phyloP scores from a whole-genome alignment of 768 basidiomycete genomes.

The Mycena venus region DNA sequence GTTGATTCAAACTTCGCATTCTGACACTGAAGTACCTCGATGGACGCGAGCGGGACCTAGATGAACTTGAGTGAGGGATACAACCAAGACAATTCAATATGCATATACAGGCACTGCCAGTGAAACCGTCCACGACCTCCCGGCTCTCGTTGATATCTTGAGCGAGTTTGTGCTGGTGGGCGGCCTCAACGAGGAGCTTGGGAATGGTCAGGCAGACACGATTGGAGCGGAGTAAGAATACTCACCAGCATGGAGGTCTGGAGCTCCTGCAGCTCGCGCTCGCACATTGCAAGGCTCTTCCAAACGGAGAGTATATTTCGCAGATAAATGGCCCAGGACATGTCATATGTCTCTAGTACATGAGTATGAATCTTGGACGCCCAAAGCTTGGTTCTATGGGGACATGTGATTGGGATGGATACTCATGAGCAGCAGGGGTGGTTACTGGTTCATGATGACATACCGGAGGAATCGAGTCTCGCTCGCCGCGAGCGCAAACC shows the following conservation, averaged over 20 bases:
- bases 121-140: no score
- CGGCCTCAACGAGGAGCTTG: not conserved
- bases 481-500: not conserved
- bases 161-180: not conserved
- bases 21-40: no score
- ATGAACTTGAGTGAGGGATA: no score
- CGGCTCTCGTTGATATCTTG: not conserved
- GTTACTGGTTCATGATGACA: no score
- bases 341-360: not conserved
- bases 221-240: not conserved
- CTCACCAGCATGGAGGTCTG: not conserved
- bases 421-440: no score
- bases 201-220: no score
- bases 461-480: not conserved
- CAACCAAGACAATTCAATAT: no score
- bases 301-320: not conserved
- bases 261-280: not conserved
- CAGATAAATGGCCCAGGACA: not conserved
- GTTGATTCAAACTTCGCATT: no score
- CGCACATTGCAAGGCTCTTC: not conserved
- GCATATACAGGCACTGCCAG: no score
- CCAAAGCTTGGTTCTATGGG: not conserved
- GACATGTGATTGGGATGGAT: no score
- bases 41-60: no score
- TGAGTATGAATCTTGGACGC: not conserved